A percentile compares a stretch with the other conserved stretches of the same genome.
Evolutionary conservation across 805 yeast genomes (phyloP).

Genomic region (Barnettozyma botsteinii): DNA sequence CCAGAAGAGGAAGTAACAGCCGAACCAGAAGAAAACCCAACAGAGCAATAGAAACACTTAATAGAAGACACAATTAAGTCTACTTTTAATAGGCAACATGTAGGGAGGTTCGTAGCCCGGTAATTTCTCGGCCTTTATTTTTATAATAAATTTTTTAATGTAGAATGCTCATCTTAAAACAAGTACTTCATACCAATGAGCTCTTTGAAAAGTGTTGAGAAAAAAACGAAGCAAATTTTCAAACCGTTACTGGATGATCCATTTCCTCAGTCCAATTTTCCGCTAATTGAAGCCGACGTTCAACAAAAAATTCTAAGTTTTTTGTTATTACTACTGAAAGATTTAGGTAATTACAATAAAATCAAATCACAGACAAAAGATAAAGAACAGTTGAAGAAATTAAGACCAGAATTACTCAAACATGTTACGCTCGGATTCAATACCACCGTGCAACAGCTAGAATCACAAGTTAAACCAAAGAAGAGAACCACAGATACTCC

Average conservation of each 20-base stretch:
- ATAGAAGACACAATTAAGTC: no score
- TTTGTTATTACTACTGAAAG: constrained; percentile 30
- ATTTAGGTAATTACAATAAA: constrained; percentile 28
- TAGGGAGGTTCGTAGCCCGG: no score
- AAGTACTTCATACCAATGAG: constrained; percentile 8
- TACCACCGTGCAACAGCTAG: constrained; percentile 43
- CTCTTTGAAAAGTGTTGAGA: constrained; percentile 46
- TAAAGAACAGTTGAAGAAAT: constrained; percentile 2
- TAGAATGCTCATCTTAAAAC: not conserved
- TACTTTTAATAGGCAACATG: no score
- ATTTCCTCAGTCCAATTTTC: constrained; percentile 43
- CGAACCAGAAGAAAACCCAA: not conserved
- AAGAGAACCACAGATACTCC: constrained; percentile 2
- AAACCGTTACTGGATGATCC: constrained; percentile 65
- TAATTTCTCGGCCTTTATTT: no score
- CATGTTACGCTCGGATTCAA: constrained; percentile 48
- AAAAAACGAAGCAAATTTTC: constrained; percentile 49
- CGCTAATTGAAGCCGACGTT: constrained; percentile 34
- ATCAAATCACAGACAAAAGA: constrained; percentile 8
- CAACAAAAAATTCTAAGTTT: constrained; percentile 35
- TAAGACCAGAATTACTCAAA: constrained; percentile 11
- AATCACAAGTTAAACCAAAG: constrained; percentile 32
- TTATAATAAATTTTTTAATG: no score
- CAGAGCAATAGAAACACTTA: not conserved
- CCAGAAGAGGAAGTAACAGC: not conserved